phyloP scores from a whole-genome alignment of 2,329 filamentous ascomycete genomes.

The Apiospora saccharicola region DNA sequence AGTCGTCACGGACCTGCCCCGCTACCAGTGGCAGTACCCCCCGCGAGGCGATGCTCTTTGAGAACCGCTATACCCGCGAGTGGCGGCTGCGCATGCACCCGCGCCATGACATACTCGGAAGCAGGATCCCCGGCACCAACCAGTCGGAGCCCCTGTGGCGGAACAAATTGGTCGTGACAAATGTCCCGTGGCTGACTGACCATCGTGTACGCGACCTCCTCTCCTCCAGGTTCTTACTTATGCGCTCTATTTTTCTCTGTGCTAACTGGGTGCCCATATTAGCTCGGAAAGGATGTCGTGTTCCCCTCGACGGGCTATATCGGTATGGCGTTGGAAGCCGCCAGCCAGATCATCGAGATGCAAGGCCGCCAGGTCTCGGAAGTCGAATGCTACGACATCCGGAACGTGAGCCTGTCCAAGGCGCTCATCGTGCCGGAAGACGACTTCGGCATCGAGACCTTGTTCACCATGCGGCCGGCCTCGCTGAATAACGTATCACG shows the following conservation, averaged over 20 bases:
- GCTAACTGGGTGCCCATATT: slow-evolving; percentile 18
- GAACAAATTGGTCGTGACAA: slow-evolving; percentile 28
- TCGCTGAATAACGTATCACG: too few species aligned
- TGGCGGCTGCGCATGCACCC: slow-evolving; percentile 29
- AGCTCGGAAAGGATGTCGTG: slow-evolving; percentile 27
- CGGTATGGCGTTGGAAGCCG: slow-evolving; percentile 29
- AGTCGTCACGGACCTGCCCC: slow-evolving; percentile 27
- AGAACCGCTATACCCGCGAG: slow-evolving; percentile 29
- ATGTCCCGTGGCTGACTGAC: slow-evolving; percentile 30
- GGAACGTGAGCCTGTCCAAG: background rate
- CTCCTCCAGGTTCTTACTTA: too few species aligned
- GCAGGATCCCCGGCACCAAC: slow-evolving; percentile 28
- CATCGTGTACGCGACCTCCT: background rate
- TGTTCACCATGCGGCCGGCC: background rate
- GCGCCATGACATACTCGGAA: slow-evolving; percentile 31
- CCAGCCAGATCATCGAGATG: too few species aligned
- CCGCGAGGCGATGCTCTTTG: slow-evolving; percentile 25
- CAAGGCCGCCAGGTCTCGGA: background rate
- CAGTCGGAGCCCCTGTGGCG: slow-evolving; percentile 28
- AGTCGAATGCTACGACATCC: background rate
- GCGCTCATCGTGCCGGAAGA: background rate
- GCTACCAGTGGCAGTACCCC: slow-evolving; percentile 30
- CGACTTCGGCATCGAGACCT: background rate
- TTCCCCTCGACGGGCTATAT: slow-evolving; percentile 30
- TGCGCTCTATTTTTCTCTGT: background rate